Conservation (phyloP, 2,329 filamentous ascomycete species). For the Dactylonectria macrodidyma region DNA sequence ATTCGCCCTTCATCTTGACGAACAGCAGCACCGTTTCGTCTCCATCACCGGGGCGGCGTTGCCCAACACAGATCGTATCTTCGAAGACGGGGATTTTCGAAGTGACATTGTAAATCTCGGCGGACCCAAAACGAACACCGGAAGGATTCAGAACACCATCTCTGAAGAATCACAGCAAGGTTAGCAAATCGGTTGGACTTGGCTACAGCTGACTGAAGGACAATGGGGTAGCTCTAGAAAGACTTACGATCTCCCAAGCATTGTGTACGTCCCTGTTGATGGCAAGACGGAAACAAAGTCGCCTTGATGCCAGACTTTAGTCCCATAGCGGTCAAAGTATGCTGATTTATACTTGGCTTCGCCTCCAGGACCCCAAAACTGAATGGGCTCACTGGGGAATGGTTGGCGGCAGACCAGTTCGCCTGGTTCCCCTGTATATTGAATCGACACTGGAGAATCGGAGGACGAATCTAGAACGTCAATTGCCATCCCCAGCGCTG, state of each 20-base stretch:
- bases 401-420: slow-evolving; percentile 25
- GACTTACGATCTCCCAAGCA: slow-evolving; percentile 23
- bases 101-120: slow-evolving; percentile 24
- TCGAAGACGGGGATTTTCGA: slow-evolving; percentile 6
- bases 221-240: too few relatives aligned
- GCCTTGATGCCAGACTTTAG: slow-evolving; percentile 18
- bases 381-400: slow-evolving; percentile 22
- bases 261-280: slow-evolving; percentile 6
- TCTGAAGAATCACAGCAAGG: background rate
- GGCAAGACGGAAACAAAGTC: slow-evolving; percentile 16
- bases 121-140: slow-evolving; percentile 26
- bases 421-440: slow-evolving; percentile 10
- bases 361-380: slow-evolving; percentile 18
- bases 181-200: too few relatives aligned
- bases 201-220: too few relatives aligned
- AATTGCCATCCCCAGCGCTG: slow-evolving; percentile 20
- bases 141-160: slow-evolving; percentile 30
- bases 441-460: background rate
- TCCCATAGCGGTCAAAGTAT: slow-evolving; percentile 11
- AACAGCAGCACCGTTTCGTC: slow-evolving; percentile 25
- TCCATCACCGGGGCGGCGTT: slow-evolving; percentile 16
- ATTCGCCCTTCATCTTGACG: slow-evolving; percentile 7
- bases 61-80: slow-evolving; percentile 21
- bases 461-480: slow-evolving; percentile 12
- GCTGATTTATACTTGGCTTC: slow-evolving; percentile 15